Percentiles rank a stretch among this genome's conserved stretches.
phyloP scores from a whole-genome alignment of 2,329 filamentous ascomycete species.

The Paraphaeosphaeria sporulosa region DNA sequence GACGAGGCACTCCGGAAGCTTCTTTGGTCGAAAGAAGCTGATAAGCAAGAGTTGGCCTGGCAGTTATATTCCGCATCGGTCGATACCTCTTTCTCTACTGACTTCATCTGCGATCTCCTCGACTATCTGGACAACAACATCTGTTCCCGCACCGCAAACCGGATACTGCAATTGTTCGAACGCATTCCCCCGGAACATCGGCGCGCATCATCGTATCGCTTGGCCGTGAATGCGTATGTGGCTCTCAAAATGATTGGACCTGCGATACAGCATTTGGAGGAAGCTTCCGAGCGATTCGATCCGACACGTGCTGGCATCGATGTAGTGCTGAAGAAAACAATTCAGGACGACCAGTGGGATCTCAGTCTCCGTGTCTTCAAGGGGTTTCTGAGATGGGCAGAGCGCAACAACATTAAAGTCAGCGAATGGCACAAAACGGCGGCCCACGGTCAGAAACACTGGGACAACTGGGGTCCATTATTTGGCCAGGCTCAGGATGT shows the following conservation, averaged over 20 bases:
- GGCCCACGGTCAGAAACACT: constrained; percentile 8
- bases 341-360: constrained; percentile 47
- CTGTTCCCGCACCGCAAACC: constrained; percentile 48
- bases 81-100: constrained; percentile 14
- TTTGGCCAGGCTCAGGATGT: constrained; percentile 36
- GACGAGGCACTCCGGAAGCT: constrained; percentile 29
- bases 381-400: constrained; percentile 22
- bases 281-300: constrained; percentile 38
- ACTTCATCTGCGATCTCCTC: constrained; percentile 33
- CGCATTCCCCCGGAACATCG: constrained; percentile 48
- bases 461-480: constrained; percentile 21
- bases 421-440: constrained; percentile 8
- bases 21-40: constrained; percentile 20
- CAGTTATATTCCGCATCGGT: constrained; percentile 45
- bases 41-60: constrained; percentile 45
- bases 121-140: constrained; percentile 35
- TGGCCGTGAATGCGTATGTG: constrained; percentile 55
- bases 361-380: constrained; percentile 39
- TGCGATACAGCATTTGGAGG: constrained; percentile 52
- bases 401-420: constrained; percentile 3
- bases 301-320: constrained; percentile 35
- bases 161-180: constrained; percentile 57
- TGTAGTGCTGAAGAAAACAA: constrained; percentile 37
- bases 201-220: constrained; percentile 53
- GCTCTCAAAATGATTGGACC: constrained; percentile 47